phyloP scores from a whole-genome alignment of 2,329 filamentous ascomycete species.

The Calonectria pseudoreteaudii region DNA sequence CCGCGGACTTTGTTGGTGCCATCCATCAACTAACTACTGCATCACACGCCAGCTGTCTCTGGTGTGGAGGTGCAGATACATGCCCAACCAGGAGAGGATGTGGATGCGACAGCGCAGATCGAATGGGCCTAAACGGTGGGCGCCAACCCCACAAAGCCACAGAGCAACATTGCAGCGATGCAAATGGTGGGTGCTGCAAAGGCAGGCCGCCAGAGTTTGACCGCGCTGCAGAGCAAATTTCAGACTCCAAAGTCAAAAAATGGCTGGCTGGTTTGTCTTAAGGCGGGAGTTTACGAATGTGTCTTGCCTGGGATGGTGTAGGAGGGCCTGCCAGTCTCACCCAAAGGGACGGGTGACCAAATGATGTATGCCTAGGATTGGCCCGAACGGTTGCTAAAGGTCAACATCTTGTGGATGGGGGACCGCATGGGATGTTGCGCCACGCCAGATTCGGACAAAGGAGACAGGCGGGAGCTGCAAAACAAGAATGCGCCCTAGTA shows the following conservation, averaged over 20 bases:
- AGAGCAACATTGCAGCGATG: background rate
- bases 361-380: slow-evolving; percentile 13
- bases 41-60: slow-evolving; percentile 10
- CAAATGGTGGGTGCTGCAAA: slow-evolving; percentile 4
- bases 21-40: background rate
- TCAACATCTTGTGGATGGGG: slow-evolving; percentile 7
- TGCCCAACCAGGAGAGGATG: background rate
- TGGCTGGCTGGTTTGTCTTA: slow-evolving; percentile 7
- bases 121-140: background rate
- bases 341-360: slow-evolving; percentile 20
- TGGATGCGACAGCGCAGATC: slow-evolving; percentile 14
- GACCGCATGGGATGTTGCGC: slow-evolving; percentile 22
- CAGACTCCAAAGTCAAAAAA: slow-evolving; percentile 10
- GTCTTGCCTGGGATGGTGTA: background rate
- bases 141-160: background rate
- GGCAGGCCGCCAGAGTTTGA: slow-evolving; percentile 2
- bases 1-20: background rate
- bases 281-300: background rate
- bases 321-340: slow-evolving; percentile 14
- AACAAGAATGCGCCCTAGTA: background rate
- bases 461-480: background rate
- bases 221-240: slow-evolving; percentile 5
- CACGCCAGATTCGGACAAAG: slow-evolving; percentile 15
- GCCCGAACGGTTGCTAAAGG: background rate
- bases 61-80: slow-evolving; percentile 2